Conservation (phyloP, 495 filamentous ascomycete species). For the Penicillium turbatum region DNA sequence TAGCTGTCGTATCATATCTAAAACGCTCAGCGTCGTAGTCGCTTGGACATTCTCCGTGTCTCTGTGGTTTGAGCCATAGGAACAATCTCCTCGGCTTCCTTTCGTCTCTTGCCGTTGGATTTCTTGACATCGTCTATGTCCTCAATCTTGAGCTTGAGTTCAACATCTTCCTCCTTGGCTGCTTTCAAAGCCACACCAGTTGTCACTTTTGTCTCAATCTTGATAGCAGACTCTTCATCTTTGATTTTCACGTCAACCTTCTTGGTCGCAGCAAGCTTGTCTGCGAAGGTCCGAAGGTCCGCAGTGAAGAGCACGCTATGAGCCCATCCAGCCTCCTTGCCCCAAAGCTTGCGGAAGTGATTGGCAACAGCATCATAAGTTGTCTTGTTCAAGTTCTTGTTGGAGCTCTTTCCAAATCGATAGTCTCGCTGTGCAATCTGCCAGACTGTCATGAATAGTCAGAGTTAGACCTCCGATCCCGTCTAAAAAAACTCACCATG, state of each 20-base stretch:
- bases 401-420: conserved; percentile 77
- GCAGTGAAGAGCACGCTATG: conserved; percentile 96
- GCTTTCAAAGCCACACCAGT: conserved; percentile 28
- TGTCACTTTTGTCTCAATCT: conserved; percentile 29
- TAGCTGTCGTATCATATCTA: not conserved
- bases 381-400: conserved; percentile 79
- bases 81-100: conserved; percentile 18
- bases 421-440: conserved; percentile 97
- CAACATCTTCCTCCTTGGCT: conserved; percentile 21
- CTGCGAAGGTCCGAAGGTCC: conserved; percentile 81
- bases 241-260: conserved; percentile 37
- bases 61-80: conserved; percentile 30
- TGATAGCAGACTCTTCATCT: conserved; percentile 22
- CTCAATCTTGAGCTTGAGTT: conserved; percentile 23
- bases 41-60: conserved; percentile 38
- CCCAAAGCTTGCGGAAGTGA: conserved; percentile 88
- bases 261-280: conserved; percentile 49
- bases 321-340: conserved; percentile 92
- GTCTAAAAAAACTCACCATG: conserved; percentile 55
- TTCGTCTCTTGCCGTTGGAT: conserved; percentile 16
- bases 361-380: conserved; percentile 89
- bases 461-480: not conserved
- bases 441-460: conserved; percentile 59
- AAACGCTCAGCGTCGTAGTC: conserved; percentile 21
- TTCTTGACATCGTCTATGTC: conserved; percentile 16